phyloP scores from a whole-genome alignment of 805 yeast genomes.

The Suhomyces canberraensis region DNA sequence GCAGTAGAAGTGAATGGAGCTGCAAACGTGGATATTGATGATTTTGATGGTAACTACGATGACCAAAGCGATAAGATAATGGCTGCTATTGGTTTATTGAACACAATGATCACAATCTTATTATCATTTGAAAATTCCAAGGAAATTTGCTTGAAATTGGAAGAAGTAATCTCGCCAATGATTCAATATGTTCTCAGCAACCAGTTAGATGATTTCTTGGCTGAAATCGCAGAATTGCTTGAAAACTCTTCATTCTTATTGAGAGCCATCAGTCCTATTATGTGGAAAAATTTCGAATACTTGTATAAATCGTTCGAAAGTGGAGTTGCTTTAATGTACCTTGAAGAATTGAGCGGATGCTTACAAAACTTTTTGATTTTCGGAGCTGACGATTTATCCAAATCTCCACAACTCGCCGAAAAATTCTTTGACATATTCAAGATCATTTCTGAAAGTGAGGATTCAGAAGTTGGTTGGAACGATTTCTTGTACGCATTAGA shows the following conservation, averaged over 20 bases:
- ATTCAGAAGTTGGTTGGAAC: conserved; percentile 42
- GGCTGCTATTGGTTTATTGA: conserved; percentile 79
- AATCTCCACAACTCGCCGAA: conserved; percentile 44
- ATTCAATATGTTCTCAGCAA: conserved; percentile 64
- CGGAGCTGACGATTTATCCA: conserved; percentile 37
- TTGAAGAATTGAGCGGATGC: conserved; percentile 74
- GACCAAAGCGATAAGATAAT: conserved; percentile 63
- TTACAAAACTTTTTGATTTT: conserved; percentile 69
- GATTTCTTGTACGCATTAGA: conserved; percentile 62
- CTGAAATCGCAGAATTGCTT: conserved; percentile 70
- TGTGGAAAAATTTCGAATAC: conserved; percentile 70
- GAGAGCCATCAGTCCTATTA: conserved; percentile 49
- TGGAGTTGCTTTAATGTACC: conserved; percentile 58
- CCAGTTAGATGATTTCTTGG: conserved; percentile 67
- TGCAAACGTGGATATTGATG: conserved; percentile 26
- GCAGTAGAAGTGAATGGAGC: conserved; percentile 53
- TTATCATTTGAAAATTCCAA: conserved; percentile 78
- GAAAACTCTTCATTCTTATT: conserved; percentile 45
- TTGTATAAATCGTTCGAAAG: conserved; percentile 30
- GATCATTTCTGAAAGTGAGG: conserved; percentile 45
- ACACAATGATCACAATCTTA: conserved; percentile 78
- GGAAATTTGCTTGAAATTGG: conserved; percentile 60
- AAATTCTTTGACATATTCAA: conserved; percentile 51
- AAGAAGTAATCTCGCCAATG: conserved; percentile 66
- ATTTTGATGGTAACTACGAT: conserved; percentile 20